These are phyloP conservation scores for Aspergillus arachidicola DNA, from an alignment of 2,329 filamentous ascomycete genomes.

Conservation along the genomic window DNA sequence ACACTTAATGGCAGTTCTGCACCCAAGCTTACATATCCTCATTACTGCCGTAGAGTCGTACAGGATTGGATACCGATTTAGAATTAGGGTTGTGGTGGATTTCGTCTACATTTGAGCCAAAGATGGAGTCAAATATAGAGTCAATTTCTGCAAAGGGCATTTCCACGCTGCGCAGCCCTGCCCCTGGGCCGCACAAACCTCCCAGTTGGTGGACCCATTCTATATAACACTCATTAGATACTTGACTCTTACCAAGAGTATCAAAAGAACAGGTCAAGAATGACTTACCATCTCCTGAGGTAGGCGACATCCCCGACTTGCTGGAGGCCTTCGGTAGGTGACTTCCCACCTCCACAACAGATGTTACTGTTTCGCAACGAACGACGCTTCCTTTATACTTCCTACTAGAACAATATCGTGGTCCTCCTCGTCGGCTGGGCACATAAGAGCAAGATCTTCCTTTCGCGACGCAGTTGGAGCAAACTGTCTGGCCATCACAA, in stretches of 20 bases:
- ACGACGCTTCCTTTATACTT: background rate
- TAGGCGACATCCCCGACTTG: background rate
- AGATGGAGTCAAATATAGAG: slow-evolving; percentile 49
- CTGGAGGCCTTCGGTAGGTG: background rate
- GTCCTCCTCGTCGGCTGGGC: slow-evolving; percentile 6
- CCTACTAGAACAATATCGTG: slow-evolving; percentile 3
- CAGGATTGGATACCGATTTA: slow-evolving; percentile 23
- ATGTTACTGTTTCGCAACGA: background rate
- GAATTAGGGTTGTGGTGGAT: background rate
- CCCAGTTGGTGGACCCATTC: slow-evolving; percentile 22
- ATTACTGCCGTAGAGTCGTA: slow-evolving; percentile 48
- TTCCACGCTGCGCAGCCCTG: slow-evolving; percentile 51
- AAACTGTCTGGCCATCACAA: slow-evolving; percentile 51
- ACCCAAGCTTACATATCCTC: slow-evolving; percentile 43
- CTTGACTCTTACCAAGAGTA: background rate
- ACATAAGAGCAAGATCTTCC: slow-evolving; percentile 26
- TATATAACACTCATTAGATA: background rate
- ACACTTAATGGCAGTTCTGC: background rate
- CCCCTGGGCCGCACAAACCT: slow-evolving; percentile 48
- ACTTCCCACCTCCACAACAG: background rate
- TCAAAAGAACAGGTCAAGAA: background rate
- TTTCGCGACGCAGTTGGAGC: slow-evolving; percentile 37
- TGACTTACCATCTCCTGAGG: slow-evolving; percentile 3
- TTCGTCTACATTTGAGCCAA: slow-evolving; percentile 10
- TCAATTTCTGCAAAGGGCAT: slow-evolving; percentile 53